phyloP scores from a whole-genome alignment of 2,329 filamentous ascomycete species.

The Botrytis paeoniae region DNA sequence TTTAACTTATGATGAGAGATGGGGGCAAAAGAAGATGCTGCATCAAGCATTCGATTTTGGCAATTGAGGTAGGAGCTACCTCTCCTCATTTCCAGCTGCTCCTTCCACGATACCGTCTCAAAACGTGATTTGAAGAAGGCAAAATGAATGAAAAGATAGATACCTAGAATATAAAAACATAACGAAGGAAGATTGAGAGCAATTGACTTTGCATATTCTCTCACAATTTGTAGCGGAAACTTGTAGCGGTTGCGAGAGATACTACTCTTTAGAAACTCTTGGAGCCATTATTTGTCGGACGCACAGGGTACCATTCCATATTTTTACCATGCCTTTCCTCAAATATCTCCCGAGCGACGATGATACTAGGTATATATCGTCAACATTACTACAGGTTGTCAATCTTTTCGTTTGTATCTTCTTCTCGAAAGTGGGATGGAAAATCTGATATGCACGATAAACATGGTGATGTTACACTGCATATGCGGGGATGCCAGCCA shows the following conservation, averaged over 20 bases:
- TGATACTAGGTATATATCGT: neutral
- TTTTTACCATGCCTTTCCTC: neutral
- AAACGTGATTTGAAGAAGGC: neutral
- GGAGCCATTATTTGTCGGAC: too few species aligned
- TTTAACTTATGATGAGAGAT: neutral
- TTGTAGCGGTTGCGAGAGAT: too few species aligned
- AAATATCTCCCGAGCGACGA: neutral
- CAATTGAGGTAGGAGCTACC: neutral
- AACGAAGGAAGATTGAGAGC: neutral
- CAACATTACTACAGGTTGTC: too few species aligned
- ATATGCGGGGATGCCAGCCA: constrained; percentile 10
- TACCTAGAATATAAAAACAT: neutral
- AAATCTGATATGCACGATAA: neutral
- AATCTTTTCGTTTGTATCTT: neutral
- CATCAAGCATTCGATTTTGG: neutral
- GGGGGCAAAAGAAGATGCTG: neutral
- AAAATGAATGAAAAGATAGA: neutral
- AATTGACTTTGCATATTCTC: neutral
- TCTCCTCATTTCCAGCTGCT: neutral
- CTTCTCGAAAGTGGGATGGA: neutral
- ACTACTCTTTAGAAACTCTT: neutral
- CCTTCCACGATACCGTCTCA: neutral
- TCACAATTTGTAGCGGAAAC: too few species aligned
- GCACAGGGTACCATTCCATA: neutral
- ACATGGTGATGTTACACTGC: neutral